Evolutionary conservation across 2,329 filamentous ascomycete species (phyloP), one percentile per base, ranked within the genome.

Genomic region (Verticillium nonalfalfae): DNA sequence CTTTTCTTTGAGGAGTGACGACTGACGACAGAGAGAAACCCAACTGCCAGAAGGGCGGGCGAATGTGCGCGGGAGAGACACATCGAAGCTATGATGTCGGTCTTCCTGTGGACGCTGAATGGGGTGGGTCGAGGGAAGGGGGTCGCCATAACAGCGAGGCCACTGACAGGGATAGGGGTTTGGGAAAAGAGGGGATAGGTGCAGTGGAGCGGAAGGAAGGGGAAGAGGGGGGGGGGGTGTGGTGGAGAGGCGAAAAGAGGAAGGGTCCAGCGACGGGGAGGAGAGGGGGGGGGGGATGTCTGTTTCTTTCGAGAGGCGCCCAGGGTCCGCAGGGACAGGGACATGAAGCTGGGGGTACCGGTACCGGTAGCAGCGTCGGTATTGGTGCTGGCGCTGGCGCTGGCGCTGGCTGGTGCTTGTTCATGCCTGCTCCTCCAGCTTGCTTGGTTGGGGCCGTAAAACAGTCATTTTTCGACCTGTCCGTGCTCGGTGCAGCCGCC

Each of bases 31-130:
- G 39, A 21, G 14, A 58, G 38, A 45, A 31, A 50, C 33, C 40
- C 57, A 40, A 40, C 57, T 58, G 55, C 57, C 26, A 50, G 40
- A 58, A 50, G 57, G 38, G 40, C 57, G 40, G 45, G 45, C 18
- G 18, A 52, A 52, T 52, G 45, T 52, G 45, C 14, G 54, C 54
- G 26, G 57, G 52, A 60, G 62, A 65, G 59, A 65, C 62, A 65
- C 50, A 54, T 60, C 60, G 64, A 65, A 64, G 64, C 62, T 64
- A 65, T 65, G 64, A 65, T 65, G 64, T 65, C 62, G 64, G 59
- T 63, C 60, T 60, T 60, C 59, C 57, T 63, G 58, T 4, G 13
- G 58, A 62, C 60, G 35, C 64, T 63, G 60, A 60, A 45, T 62
- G 62, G 57, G 60, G 59, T 64, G 63, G 57, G 50, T 65, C 62